Base-by-base conservation (phyloP, 345 rosid genomes). In the Hypericum perforatum region DNA sequence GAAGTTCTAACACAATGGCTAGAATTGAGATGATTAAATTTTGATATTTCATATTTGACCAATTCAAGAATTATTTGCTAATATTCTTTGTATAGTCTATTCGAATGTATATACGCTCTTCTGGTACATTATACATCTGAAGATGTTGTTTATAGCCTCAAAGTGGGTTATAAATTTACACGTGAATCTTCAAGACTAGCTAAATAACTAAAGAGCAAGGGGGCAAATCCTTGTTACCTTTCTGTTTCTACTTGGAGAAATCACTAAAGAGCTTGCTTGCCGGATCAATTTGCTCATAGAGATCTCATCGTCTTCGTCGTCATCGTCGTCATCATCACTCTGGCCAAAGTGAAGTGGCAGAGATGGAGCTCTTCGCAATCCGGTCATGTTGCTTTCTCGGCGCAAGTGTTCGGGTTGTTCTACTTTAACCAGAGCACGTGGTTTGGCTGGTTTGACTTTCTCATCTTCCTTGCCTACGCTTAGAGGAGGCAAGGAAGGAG, bases 271-370 rank as follows among this genome's bases (percentile, higher is more conserved):
- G 37, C 48, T 45, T 15, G 90, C 86, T 49, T 74, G 76, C 41
- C 70, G 77, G 52, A 78, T 84, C 70, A 84, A 67, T 64, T 57
- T 66, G 41, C 91, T 77, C 82, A 84, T 74, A 53, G 78, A 44
- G 6, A 44, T 63, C n/a, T 70, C 59, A 22, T 80, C 81, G 47
- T 59, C 59, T 2, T 76, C 86, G 41, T 64, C 63, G 32, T 75
- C 82, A 38, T 76, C 70, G 52, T 40, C 37, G 45, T 51, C 46
- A 29, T 59, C 76, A n/a, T n/a, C 7, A 62, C 62, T 66, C 52
- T 52, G 59, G 40, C 59, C 47, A 0, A 76, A 53, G 66, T 49
- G 49, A 52, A 56, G 62, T 14, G 84, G 81, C 46, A 80, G 57
- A 16, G 91, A 76, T 43, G 82, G 84, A 16, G 76, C 56, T 59